Base-by-base conservation (phyloP, 306 rosid species). In the Vigna hirtella region DNA sequence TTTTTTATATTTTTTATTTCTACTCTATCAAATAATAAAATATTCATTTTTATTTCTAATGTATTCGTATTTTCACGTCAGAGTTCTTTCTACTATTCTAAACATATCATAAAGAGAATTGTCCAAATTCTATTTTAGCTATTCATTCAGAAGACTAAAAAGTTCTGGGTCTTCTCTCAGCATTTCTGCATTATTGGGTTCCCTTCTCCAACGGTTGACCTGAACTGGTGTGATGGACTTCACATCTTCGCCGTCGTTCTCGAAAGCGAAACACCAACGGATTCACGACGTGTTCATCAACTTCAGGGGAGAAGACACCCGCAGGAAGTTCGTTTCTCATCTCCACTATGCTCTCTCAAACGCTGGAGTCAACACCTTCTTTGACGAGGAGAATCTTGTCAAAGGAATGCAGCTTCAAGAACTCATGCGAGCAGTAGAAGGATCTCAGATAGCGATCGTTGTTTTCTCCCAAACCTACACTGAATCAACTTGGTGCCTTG, bases 281-380 rank as follows among this genome's bases (percentile, higher is more conserved):
- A 42, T 50, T 0, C 48, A 81, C 67, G 72, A 75, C 17, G 85
- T 69, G 28, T 81, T 75, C 73, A 24, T 81, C 10, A 81, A 47
- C 9, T 81, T 68, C 66, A 36, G 85, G 59, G 85, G 81, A 6
- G 22, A 12, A n/a, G 77, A 74, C 59, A 28, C 51, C 6, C 77
- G 77, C 4, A 0, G 0, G 3, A 7, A 10, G 22, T 69, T 75
- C 49, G 55, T 43, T 5, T 49, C 50, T 0, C 66, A 74, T 24
- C 76, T 81, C 18, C 28, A 75, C 2, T 45, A 47, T 0, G 72
- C 55, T 10, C 73, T 81, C 48, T n/a, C 58, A 1, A 67, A 69
- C 1, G 51, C 59, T 0, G 77, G 73, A 2, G 32, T 75, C 49
- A 51, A 68, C 26, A 5, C 48, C 8, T 81, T 49, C 22, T 15